A percentile compares a stretch with the other conserved stretches of the same genome.
phyloP scores from a whole-genome alignment of 331 rosid genomes.

The Pyracantha coccinea region DNA sequence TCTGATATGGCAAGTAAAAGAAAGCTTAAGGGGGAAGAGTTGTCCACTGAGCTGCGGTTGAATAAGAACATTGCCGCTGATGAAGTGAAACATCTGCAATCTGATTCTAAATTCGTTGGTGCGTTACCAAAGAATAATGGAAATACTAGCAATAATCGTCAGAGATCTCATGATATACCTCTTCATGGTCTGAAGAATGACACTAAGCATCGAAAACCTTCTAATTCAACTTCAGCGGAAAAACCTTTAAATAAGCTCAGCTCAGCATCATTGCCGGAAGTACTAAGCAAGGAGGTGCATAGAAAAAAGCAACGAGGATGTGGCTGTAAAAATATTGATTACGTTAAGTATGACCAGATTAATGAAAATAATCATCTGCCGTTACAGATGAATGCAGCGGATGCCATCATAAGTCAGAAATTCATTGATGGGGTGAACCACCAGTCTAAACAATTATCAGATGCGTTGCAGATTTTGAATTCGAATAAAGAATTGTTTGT shows the following conservation, averaged over 20 bases:
- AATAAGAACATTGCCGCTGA: constrained; percentile 3
- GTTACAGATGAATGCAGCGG: constrained; percentile 29
- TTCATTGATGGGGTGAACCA: constrained; percentile 30
- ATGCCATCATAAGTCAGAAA: constrained; percentile 37
- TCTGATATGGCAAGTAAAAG: constrained; percentile 9
- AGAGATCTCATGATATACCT: constrained; percentile 2
- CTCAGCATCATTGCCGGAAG: constrained; percentile 10
- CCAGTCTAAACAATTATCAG: constrained; percentile 52
- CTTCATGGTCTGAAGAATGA: background rate
- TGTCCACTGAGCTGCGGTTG: background rate
- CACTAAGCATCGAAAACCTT: constrained; percentile 11
- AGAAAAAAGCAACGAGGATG: constrained; percentile 30
- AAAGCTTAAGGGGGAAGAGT: constrained; percentile 15
- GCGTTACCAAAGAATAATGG: constrained; percentile 14
- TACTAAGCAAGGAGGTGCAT: constrained; percentile 22
- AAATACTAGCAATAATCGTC: constrained; percentile 9
- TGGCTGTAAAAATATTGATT: constrained; percentile 37
- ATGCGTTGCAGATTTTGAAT: constrained; percentile 58
- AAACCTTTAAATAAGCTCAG: background rate
- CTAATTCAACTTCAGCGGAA: constrained; percentile 10
- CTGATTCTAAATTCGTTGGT: constrained; percentile 7
- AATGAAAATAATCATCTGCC: constrained; percentile 16
- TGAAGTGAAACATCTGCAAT: constrained; percentile 15
- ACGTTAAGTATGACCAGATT: constrained; percentile 23
- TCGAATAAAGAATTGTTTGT: constrained; percentile 65